A percentile compares a stretch with the other conserved stretches of the same genome.
phyloP scores from a whole-genome alignment of 2,329 filamentous ascomycete species.

The Bisporella sp. region DNA sequence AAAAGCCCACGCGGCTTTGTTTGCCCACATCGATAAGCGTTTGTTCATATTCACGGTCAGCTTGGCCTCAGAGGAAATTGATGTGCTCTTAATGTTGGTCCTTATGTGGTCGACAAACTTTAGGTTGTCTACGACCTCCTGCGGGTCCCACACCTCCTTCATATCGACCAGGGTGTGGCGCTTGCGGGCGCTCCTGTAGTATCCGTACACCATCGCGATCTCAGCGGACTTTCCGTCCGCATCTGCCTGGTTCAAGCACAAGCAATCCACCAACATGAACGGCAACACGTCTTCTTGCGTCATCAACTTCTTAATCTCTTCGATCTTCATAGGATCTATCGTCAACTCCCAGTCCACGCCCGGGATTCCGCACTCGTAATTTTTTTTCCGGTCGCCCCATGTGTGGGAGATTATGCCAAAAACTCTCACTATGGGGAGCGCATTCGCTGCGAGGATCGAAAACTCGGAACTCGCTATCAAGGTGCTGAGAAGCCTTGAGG shows the following conservation, averaged over 20 bases:
- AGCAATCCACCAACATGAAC: conserved; percentile 19
- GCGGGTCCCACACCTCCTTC: conserved; percentile 24
- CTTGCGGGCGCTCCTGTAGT: conserved; percentile 17
- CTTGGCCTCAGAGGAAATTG: conserved; percentile 19
- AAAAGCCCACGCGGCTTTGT: not conserved
- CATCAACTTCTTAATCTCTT: conserved; percentile 14
- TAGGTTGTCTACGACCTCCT: conserved; percentile 25
- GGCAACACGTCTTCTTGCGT: conserved; percentile 1
- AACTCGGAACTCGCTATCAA: not conserved
- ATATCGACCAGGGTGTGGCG: conserved; percentile 27
- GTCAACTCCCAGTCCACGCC: conserved; percentile 10
- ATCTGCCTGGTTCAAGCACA: conserved; percentile 20
- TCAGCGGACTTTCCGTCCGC: conserved; percentile 9
- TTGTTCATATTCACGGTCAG: conserved; percentile 14
- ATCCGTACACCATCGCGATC: conserved; percentile 15
- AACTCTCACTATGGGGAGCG: not conserved
- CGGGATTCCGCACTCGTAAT: conserved; percentile 7
- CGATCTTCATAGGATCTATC: conserved; percentile 6
- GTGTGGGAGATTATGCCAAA: conserved; percentile 13
- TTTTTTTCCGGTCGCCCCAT: conserved; percentile 5
- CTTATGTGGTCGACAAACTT: conserved; percentile 25
- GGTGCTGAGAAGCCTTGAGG: no score
- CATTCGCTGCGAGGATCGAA: not conserved
- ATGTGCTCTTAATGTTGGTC: conserved; percentile 14
- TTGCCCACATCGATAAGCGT: conserved; percentile 8